Conservation (phyloP, 2,329 filamentous ascomycete species). For the Elsinoe perseae region DNA sequence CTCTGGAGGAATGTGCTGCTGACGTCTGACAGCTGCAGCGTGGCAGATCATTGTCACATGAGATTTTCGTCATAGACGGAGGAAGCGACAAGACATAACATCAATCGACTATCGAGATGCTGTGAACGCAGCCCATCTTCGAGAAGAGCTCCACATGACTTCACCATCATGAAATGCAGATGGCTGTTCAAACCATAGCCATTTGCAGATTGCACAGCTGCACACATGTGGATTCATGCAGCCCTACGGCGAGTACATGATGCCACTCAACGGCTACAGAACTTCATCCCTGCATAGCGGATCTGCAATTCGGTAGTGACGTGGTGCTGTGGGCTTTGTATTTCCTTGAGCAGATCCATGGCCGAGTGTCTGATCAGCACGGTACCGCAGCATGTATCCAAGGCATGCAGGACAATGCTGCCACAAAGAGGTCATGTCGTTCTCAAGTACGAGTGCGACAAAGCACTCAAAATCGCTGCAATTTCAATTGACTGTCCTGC, state of each 20-base stretch:
- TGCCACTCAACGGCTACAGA: conserved; percentile 8
- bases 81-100: neutral
- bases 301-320: neutral
- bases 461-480: neutral
- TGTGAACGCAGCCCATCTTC: neutral
- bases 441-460: too few species aligned
- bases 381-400: too few species aligned
- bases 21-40: neutral
- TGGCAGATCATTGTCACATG: neutral
- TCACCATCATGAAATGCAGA: neutral
- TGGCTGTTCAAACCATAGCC: neutral
- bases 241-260: neutral
- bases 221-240: neutral
- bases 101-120: neutral
- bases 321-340: neutral
- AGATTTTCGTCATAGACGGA: neutral
- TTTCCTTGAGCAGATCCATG: neutral
- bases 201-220: too few species aligned
- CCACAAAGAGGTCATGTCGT: too few species aligned
- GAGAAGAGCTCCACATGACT: neutral
- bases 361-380: neutral
- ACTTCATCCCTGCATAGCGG: neutral
- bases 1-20: neutral
- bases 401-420: too few species aligned
- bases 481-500: too few species aligned